A percentile compares a stretch with the other conserved stretches of the same genome.
These are phyloP conservation scores for Peziza echinospora DNA, from an alignment of 495 filamentous ascomycete genomes.

Conservation along the genomic window DNA sequence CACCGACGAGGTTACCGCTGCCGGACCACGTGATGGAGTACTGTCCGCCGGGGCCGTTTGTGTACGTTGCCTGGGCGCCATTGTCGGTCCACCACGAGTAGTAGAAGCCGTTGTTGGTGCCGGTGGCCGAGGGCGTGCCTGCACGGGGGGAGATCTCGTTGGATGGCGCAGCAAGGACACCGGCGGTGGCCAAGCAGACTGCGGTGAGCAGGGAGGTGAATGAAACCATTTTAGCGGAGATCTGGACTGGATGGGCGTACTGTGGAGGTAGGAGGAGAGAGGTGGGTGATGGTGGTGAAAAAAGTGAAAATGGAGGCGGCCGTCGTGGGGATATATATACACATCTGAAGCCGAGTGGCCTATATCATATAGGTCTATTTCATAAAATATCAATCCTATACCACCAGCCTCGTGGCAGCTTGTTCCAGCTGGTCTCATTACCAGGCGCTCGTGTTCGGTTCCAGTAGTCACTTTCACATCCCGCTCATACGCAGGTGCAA, in stretches of 20 bases:
- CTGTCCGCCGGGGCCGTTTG: slow-evolving; percentile 31
- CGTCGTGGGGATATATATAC: no score
- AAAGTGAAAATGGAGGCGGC: no score
- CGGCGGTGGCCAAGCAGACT: slow-evolving; percentile 17
- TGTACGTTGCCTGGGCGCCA: slow-evolving; percentile 30
- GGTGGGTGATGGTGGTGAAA: no score
- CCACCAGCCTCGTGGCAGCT: no score
- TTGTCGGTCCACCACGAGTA: slow-evolving; percentile 44
- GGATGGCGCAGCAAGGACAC: slow-evolving; percentile 24
- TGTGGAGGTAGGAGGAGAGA: no score
- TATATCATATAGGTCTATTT: no score
- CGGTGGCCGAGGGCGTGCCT: slow-evolving; percentile 24
- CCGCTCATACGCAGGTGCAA: no score
- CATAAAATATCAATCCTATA: no score
- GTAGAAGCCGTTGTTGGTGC: slow-evolving; percentile 37
- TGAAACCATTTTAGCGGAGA: slow-evolving; percentile 28
- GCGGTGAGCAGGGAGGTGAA: slow-evolving; percentile 26
- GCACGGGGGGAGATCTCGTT: slow-evolving; percentile 18
- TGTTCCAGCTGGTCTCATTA: no score
- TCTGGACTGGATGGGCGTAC: background rate
- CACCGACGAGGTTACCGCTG: slow-evolving; percentile 37
- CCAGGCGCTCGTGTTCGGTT: no score
- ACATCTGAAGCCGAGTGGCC: no score
- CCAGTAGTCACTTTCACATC: no score
- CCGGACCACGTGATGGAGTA: slow-evolving; percentile 34